Evolutionary conservation across 2,329 filamentous ascomycete species (phyloP), one percentile per base, ranked within the genome.

Genomic region (Trichoderma citrinoviride): DNA sequence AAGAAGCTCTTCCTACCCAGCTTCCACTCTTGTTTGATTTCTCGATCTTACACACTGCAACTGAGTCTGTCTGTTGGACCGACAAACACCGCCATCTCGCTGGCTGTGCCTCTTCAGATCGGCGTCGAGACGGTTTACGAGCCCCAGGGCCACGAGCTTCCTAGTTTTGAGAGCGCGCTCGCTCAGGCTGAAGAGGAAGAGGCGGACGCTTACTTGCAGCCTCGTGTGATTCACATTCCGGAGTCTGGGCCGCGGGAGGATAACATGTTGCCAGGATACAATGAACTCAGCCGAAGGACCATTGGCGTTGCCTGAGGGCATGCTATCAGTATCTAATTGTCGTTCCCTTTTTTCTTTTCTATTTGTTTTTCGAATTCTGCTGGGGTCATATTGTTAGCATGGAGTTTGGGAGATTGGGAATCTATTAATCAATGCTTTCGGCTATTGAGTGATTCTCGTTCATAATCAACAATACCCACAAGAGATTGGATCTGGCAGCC

Each of bases 11-110:
- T 86, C 68, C 67, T 86, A 23, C 85, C 85, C 0, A 83, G 82
- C 5, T 87, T 87, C 71, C 83, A 86, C 75, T 83, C 81, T 8
- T 87, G 85, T 76, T 81, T 87, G 72, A 76, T 79, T 43, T 83
- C 82, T 7, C 81, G 85, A 27, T 79, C 80, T n/a, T 87, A 87
- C 72, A 78, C 81, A 5, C 71, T 87, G 33, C 79, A 81, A 68
- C 70, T 87, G 6, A 77, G 75, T 7, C 66, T 86, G 5, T 77
- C 77, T 0, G 75, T 78, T 3, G 80, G 77, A 17, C 75, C 80
- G 7, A 74, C 77, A 63, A 80, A 76, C 70, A 79, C 77, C 4
- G 77, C 75, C 57, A 68, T 85, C 46, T 78, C 77, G 44, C 73
- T 86, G 27, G 71, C 72, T 23, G 71, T 86, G 47, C 84, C 84